Percentiles rank a stretch among this genome's conserved stretches.
Evolutionary conservation across 176 grass and related monocot species (phyloP).

Genomic region (Bromus sterilis): DNA sequence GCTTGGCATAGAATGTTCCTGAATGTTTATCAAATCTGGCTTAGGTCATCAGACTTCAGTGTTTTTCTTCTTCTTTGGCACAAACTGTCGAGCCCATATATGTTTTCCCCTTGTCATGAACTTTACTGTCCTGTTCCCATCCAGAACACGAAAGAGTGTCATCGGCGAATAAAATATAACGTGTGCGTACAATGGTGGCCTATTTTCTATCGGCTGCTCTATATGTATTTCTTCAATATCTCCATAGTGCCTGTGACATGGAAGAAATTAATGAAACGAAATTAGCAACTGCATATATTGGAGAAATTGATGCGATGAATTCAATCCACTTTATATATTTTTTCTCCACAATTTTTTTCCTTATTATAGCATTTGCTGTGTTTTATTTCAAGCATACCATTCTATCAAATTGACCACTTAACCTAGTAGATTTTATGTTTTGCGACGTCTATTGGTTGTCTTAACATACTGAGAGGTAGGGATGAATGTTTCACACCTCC

Average conservation of each 20-base stretch:
- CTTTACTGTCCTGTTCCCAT: slow-evolving; percentile 28
- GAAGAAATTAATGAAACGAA: neutral
- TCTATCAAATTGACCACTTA: neutral
- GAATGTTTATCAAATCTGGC: neutral
- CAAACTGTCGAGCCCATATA: slow-evolving; percentile 56
- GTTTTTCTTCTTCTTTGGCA: slow-evolving; percentile 38
- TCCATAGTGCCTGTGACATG: slow-evolving; percentile 18
- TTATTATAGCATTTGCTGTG: neutral
- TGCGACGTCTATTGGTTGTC: neutral
- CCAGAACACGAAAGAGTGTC: slow-evolving; percentile 25
- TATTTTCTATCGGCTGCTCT: slow-evolving; percentile 21
- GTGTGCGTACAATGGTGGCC: slow-evolving; percentile 47
- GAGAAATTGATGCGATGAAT: neutral
- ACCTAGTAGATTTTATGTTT: neutral
- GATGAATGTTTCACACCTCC: neutral
- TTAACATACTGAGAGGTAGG: neutral
- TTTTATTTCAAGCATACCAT: neutral
- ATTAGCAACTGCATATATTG: neutral
- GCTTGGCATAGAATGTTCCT: neutral
- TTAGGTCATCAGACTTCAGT: neutral
- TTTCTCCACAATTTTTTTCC: neutral
- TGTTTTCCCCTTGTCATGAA: slow-evolving; percentile 49
- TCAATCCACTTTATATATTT: neutral
- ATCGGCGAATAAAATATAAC: slow-evolving; percentile 34
- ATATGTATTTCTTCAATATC: slow-evolving; percentile 40